Base-by-base conservation (phyloP, 805 yeast genomes). In the Schwanniomyces sp. region DNA sequence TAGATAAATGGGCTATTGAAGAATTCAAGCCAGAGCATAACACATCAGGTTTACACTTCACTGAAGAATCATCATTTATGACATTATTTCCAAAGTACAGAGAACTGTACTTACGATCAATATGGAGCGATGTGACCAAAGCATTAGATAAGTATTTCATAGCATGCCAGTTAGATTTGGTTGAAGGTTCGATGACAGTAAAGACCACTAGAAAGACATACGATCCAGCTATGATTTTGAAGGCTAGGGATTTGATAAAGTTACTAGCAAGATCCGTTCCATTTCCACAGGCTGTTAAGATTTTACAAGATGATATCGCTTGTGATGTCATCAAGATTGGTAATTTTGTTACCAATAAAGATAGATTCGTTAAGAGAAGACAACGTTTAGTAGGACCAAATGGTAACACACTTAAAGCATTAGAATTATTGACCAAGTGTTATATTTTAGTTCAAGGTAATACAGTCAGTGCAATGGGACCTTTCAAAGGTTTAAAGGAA, bases 261-360 rank as follows among this genome's bases (percentile, higher is more conserved):
- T 78, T 94, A 45, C 75, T 94, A 56, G 96, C 98, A 0, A 83
- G 99, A 69, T 89, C 97, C 2, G 99, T 94, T 34, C 98, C 99
- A 25, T 88, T 88, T 56, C 97, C 97, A 3, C 99, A 94, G 66
- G 98, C 98, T 1, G 82, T 89, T 25, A 92, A 90, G 71, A 86
- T 94, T 40, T 69, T 94, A 50, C 88, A 91, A 57, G 97, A 92
- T 62, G 97, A 91, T 54, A 75, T 86, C 57, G 97, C 97, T 0
- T 91, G 97, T 72, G 99, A 94, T 59, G 94, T 94, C 43, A 88
- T 94, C 55, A 94, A 94, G 75, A 92, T 94, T 64, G 97, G 97
- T 16, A 88, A 84, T 60, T 80, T 86, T 57, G 96, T 91, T 14
- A 68, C 88, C 27, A 94, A 91, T 64, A 94, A 94, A 64, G 99